phyloP scores from a whole-genome alignment of 352 stramenopile genomes.

The Achlya hypogyna region DNA sequence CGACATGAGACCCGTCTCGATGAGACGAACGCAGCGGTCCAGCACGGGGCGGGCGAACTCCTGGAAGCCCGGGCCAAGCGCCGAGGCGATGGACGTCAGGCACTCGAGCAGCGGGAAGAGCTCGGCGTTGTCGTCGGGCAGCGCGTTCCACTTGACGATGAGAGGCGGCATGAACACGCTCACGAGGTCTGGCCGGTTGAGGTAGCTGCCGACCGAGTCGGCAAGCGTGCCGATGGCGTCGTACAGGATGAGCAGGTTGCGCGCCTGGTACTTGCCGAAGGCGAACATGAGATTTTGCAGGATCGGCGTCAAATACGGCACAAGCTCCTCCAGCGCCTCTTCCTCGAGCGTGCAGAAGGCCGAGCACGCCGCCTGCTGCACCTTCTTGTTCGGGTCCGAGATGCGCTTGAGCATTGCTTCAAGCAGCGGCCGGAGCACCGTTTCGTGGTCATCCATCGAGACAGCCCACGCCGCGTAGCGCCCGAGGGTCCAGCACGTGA shows the following conservation, averaged over 20 bases:
- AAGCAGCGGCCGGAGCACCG: conserved; percentile 58
- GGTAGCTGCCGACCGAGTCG: conserved; percentile 86
- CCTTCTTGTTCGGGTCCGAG: conserved; percentile 89
- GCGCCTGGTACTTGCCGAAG: conserved; percentile 90
- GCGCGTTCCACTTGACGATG: conserved; percentile 86
- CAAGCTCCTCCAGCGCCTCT: conserved; percentile 86
- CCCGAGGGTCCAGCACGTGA: conserved; percentile 92
- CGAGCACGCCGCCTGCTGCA: conserved; percentile 92
- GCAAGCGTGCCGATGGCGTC: conserved; percentile 94
- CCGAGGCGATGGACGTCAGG: conserved; percentile 74
- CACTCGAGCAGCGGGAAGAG: conserved; percentile 86
- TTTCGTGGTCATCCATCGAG: conserved; percentile 82
- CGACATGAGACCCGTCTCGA: conserved; percentile 76
- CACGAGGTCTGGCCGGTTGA: conserved; percentile 89
- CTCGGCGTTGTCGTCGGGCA: conserved; percentile 71
- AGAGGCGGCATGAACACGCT: conserved; percentile 90
- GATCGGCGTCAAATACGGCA: conserved; percentile 89
- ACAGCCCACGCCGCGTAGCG: conserved; percentile 90
- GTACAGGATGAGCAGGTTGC: conserved; percentile 94
- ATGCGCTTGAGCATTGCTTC: conserved; percentile 85
- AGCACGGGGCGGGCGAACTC: conserved; percentile 81
- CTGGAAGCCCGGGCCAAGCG: conserved; percentile 79
- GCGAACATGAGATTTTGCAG: conserved; percentile 88
- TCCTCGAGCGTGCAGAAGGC: conserved; percentile 93
- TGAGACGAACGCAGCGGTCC: conserved; percentile 66